Conservation (phyloP, 2,329 filamentous ascomycete species). For the Xylariales sp. region DNA sequence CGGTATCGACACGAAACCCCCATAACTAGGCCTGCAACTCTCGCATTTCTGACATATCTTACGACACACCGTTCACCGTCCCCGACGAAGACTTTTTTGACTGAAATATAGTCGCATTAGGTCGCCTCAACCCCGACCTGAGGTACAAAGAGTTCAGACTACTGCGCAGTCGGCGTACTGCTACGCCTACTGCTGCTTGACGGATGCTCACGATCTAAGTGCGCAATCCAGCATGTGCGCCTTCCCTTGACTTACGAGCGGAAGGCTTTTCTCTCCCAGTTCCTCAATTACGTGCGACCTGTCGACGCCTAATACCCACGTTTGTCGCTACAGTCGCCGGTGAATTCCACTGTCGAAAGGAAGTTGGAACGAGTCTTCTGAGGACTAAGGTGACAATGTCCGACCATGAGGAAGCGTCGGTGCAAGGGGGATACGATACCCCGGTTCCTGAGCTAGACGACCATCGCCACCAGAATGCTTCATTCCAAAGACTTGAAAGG, state of each 20-base stretch:
- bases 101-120: not conserved
- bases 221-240: slow-evolving; percentile 25
- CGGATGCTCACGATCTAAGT: slow-evolving; percentile 22
- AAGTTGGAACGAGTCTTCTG: too few relatives aligned
- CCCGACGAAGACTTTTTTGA: too few relatives aligned
- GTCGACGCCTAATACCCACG: too few relatives aligned
- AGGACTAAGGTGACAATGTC: too few relatives aligned
- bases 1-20: slow-evolving; percentile 95
- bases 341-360: too few relatives aligned
- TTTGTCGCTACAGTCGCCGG: too few relatives aligned
- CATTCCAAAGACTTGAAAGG: slow-evolving; percentile 55
- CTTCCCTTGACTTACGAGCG: slow-evolving; percentile 26
- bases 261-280: slow-evolving; percentile 23
- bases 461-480: slow-evolving; percentile 65
- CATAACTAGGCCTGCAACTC: slow-evolving; percentile 65
- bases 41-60: slow-evolving; percentile 25
- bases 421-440: slow-evolving; percentile 63
- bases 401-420: slow-evolving; percentile 57
- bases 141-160: not conserved
- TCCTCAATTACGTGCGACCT: too few relatives aligned
- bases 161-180: slow-evolving; percentile 31
- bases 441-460: slow-evolving; percentile 82
- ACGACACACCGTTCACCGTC: slow-evolving; percentile 2
- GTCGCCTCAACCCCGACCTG: not conserved
- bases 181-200: slow-evolving; percentile 28